These are phyloP conservation scores for Candida glucosophila DNA, from an alignment of 1,139 yeast species.

Conservation along the genomic window DNA sequence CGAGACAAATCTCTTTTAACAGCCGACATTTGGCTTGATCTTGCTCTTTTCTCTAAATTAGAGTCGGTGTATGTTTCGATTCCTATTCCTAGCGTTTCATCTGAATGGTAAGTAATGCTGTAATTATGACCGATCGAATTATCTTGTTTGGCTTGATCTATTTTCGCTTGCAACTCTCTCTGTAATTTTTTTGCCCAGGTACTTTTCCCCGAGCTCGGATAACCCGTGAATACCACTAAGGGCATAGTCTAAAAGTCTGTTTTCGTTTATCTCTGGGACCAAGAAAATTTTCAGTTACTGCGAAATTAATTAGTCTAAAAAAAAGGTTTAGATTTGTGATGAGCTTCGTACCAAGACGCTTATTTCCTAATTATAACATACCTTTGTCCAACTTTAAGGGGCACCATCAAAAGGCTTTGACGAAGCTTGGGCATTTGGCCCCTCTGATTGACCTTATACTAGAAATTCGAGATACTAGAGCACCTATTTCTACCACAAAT, in stretches of 20 bases:
- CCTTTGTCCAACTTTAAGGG: slow-evolving; percentile 80
- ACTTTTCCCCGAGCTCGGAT: slow-evolving; percentile 80
- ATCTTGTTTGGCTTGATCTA: slow-evolving; percentile 25
- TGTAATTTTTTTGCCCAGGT: slow-evolving; percentile 57
- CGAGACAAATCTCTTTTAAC: slow-evolving; percentile 74
- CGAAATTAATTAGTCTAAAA: too few relatives aligned
- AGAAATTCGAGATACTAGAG: slow-evolving; percentile 82
- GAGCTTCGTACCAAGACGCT: slow-evolving; percentile 32
- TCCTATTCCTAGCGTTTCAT: slow-evolving; percentile 65
- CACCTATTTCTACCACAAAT: slow-evolving; percentile 80
- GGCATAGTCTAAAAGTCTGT: too few relatives aligned
- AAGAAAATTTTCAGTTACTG: too few relatives aligned
- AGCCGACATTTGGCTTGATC: slow-evolving; percentile 83
- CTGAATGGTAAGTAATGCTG: slow-evolving; percentile 63
- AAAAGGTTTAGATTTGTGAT: not conserved
- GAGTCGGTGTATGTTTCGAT: slow-evolving; percentile 65
- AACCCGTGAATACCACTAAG: slow-evolving; percentile 72
- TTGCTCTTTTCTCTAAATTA: slow-evolving; percentile 63
- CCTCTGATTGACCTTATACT: slow-evolving; percentile 76
- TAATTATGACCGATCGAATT: slow-evolving; percentile 43
- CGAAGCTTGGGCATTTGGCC: slow-evolving; percentile 58
- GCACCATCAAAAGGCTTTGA: slow-evolving; percentile 78
- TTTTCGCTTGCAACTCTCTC: slow-evolving; percentile 37
- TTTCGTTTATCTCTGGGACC: too few relatives aligned
- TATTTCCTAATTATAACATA: slow-evolving; percentile 63